Evolutionary conservation across 176 grass and related monocot species (phyloP), one percentile per base, ranked within the genome.

Genomic region (Puya raimondii): DNA sequence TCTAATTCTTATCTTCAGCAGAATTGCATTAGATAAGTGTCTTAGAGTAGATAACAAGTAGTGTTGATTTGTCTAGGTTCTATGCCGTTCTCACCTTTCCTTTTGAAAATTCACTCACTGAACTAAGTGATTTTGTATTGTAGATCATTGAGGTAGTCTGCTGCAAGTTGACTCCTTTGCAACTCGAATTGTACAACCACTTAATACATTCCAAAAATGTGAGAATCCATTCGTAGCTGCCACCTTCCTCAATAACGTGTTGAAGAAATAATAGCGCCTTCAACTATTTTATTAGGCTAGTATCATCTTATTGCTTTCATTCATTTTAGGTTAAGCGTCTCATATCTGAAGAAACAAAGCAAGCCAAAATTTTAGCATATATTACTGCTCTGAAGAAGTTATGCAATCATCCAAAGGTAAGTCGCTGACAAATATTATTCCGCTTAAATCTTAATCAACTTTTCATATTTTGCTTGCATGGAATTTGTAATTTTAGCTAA

Each of bases 171-270:
- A 97, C 79, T 81, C 74, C 84, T 80, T 81, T 97, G 66, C 89
- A 97, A 65, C 84, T 73, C 13, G 77, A 84, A 67, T 79, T 97
- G 71, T 97, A 92, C 81, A 97, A 87, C 57, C 89, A 97, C 80
- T 97, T 97, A 72, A 83, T 92, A 74, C 83, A 97, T 74, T 97
- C 93, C n/a, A 96, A 96, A 82, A 92, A 96, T 77, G 92, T 96
- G 68, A 92, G 88, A 42, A 42, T 29, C 48, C 49, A 12, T 72
- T 65, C 23, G 63, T 76, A 17, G 14, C 58, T 58, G 49, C 1
- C 61, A 54, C 18, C 49, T 51, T 16, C 49, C 47, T 50, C 1
- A 1, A 21, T 54, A 23, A 54, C 42, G 29, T 54, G 22, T 21
- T n/a, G 13, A 53, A 17, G 12, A 13, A 23, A 26, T 47, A 20